Evolutionary conservation across 495 filamentous ascomycete genomes (phyloP), one percentile per base, ranked within the genome.

Genomic region (Neohortaea acidophila): DNA sequence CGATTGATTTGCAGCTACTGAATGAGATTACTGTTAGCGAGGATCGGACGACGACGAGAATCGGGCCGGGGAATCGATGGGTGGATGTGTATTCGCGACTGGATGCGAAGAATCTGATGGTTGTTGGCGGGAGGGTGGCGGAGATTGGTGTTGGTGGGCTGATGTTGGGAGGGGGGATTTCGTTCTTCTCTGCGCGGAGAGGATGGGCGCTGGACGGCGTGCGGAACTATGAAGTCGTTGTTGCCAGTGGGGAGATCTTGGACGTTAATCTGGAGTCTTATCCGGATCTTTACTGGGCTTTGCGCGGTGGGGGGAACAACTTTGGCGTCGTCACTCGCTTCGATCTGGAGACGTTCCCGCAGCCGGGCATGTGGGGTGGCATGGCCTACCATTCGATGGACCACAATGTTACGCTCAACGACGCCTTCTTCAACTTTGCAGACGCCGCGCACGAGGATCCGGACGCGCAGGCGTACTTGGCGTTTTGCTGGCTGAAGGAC

Each of bases 1-100:
- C 69, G 2, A 64, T 75, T 45, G 70, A 73, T 33, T 59, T 72
- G 9, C 48, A 49, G 33, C 51, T 41, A 0, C 44, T 74, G 7
- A 60, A 69, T 31, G 51, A 60, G 21, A 53, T 72, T 36, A 59
- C 52, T 4, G 50, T 68, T 4, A 59, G 67, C 12, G 51, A 55
- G 12, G 61, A 67, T 18, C 49, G 59, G 7, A 12, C 11, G 3
- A 38, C 25, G 5, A 30, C 31, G 0, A 24, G 13, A 19, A 13
- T 58, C 23, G 53, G 53, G 7, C 30, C 53, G 12, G 55, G 55
- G 1, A 49, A 38, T 9, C 12, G 29, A 19, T 57, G 53, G 55
- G 17, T 10, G 9, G 28, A 55, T 18, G 51, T 58, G 1, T 60
- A 56, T 30, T 13, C 18, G 21, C n/a, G 21, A 8, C 26, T 55